Conservation (phyloP, 768 basidiomycete genomes). For the Suillus weaverae region DNA sequence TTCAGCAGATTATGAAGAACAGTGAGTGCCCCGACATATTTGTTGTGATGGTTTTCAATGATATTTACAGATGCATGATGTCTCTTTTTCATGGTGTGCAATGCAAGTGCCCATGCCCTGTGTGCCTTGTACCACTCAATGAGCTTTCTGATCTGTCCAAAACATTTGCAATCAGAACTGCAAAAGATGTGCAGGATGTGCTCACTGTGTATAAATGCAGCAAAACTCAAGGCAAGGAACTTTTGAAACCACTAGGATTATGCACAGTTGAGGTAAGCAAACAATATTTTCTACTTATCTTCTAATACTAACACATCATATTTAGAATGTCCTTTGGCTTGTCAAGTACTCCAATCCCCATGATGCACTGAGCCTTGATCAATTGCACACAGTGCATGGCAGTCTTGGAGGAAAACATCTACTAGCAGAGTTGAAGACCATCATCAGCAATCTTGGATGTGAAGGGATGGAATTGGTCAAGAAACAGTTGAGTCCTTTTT, state of each 20-base stretch:
- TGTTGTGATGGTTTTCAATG: background rate
- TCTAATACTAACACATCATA: slow-evolving; percentile 18
- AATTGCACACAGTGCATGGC: background rate
- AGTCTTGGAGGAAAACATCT: slow-evolving; percentile 9
- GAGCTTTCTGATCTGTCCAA: slow-evolving; percentile 22
- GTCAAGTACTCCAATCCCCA: slow-evolving; percentile 3
- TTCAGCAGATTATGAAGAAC: slow-evolving; percentile 31
- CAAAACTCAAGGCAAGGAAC: slow-evolving; percentile 3
- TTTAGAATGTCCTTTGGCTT: slow-evolving; percentile 5
- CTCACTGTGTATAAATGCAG: background rate
- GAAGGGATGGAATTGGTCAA: background rate
- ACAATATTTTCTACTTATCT: background rate
- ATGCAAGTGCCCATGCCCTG: slow-evolving; percentile 33
- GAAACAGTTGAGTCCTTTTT: background rate
- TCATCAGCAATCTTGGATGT: background rate
- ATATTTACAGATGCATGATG: slow-evolving; percentile 29
- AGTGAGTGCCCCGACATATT: slow-evolving; percentile 13
- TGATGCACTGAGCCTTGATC: slow-evolving; percentile 1
- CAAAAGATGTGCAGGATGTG: background rate
- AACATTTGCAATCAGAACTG: background rate
- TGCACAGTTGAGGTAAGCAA: background rate
- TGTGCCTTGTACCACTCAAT: slow-evolving; percentile 34
- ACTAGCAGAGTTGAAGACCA: background rate
- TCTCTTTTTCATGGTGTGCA: slow-evolving; percentile 32
- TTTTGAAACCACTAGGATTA: slow-evolving; percentile 10